phyloP scores from a whole-genome alignment of 768 basidiomycete genomes.

The Mycena galericulata region DNA sequence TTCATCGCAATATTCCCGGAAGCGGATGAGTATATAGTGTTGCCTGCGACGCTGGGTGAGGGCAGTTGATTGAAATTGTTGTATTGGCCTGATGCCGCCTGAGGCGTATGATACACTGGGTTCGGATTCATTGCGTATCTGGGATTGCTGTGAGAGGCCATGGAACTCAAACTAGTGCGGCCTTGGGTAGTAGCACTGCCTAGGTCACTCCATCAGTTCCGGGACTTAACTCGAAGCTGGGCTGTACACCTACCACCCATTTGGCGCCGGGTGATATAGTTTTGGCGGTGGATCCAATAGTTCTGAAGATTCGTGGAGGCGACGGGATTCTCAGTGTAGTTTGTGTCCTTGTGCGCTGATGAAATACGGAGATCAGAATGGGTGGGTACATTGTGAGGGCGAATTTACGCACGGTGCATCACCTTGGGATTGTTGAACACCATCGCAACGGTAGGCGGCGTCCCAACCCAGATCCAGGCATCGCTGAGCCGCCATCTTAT shows the following conservation, averaged over 20 bases:
- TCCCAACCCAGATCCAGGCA: slow-evolving; percentile 35
- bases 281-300: slow-evolving; percentile 29
- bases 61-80: neutral
- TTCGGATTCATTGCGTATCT: neutral
- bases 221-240: neutral
- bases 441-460: slow-evolving; percentile 21
- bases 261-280: slow-evolving; percentile 6
- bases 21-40: neutral
- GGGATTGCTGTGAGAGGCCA: neutral
- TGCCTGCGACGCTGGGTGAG: neutral
- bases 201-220: neutral
- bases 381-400: neutral
- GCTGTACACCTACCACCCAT: neutral
- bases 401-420: slow-evolving; percentile 18
- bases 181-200: neutral
- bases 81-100: neutral
- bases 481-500: slow-evolving; percentile 24
- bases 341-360: slow-evolving; percentile 25
- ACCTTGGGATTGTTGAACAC: slow-evolving; percentile 14
- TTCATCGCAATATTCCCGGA: neutral
- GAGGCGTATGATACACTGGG: neutral
- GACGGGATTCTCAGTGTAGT: slow-evolving; percentile 6
- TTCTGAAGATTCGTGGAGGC: slow-evolving; percentile 16
- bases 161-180: neutral
- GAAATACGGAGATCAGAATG: neutral